Evolutionary conservation across 306 rosid species (phyloP), one percentile per base, ranked within the genome.

Genomic region (Acacia melanoxylon): DNA sequence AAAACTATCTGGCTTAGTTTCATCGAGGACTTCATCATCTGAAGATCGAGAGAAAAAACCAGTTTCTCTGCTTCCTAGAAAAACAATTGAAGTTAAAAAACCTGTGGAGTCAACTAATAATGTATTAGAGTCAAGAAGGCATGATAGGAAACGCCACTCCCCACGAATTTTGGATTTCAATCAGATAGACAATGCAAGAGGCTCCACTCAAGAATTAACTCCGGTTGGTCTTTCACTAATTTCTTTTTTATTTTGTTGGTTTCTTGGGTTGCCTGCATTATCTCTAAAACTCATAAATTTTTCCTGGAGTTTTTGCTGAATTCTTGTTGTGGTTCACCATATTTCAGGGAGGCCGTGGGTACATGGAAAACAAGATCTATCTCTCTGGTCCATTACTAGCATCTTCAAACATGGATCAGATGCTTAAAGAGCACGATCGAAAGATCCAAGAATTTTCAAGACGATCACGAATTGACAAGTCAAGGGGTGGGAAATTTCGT

Each of bases 371-470:
- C 89, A 95, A 91, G 89, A 91, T 95, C 37, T 92, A 89, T 76
- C 81, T 90, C 49, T 95, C 99, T n/a, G 98, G 99, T 25, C 99
- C 99, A 0, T 83, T 95, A 54, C 79, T 92, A 42, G 89, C 76
- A 61, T 82, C 97, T 2, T 88, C 99, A 51, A 89, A 83, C 68
- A 84, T 93, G 48, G 99, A 95, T 78, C 89, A 88, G 78, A 89
- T 93, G 87, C 97, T 95, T 63, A 88, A 91, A 84, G 96, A 92
- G 68, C 98, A 91, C 54, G 97, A 95, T 46, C 85, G 90, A 10
- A 90, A 87, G 90, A 93, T 95, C 84, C 98, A 91, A 77, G 98
- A 93, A 74, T 81, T 77, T 78, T 94, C 96, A 13, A 91, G 99
- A 75, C 88, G 90, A 80, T 83, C 91, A 19, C 91, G 98, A 62